A percentile compares a stretch with the other conserved stretches of the same genome.
Conservation (phyloP, 2,329 filamentous ascomycete species). For the Diaporthe sp. region DNA sequence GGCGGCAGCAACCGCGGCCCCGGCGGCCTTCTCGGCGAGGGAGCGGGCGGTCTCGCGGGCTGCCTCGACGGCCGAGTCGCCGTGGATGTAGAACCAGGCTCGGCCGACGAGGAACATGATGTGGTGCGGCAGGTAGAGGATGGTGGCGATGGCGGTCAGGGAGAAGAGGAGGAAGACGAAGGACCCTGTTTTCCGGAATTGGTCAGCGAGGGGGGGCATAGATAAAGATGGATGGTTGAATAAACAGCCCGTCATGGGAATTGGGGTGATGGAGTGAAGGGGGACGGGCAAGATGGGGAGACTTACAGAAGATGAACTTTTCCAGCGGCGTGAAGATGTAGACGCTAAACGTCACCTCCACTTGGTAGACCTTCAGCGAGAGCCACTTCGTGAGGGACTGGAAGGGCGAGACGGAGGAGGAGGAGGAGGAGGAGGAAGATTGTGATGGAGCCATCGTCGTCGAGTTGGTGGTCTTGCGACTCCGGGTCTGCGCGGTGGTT, state of each 20-base stretch:
- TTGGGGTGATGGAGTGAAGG: background rate
- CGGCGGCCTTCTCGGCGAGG: conserved; percentile 40
- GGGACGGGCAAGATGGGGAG: background rate
- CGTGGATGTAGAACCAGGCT: conserved; percentile 94
- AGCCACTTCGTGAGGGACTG: conserved; percentile 82
- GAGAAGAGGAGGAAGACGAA: conserved; percentile 90
- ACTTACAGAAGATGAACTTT: conserved; percentile 96
- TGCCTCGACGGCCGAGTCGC: conserved; percentile 71
- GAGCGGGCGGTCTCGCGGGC: conserved; percentile 55
- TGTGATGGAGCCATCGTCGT: conserved; percentile 47
- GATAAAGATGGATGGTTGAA: background rate
- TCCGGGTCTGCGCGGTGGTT: background rate
- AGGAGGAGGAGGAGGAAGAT: conserved; percentile 41
- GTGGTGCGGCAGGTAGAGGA: conserved; percentile 94
- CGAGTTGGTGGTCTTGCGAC: background rate
- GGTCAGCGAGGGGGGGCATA: background rate
- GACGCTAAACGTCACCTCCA: conserved; percentile 94
- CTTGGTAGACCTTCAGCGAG: conserved; percentile 95
- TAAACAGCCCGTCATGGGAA: background rate
- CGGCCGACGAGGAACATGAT: conserved; percentile 83
- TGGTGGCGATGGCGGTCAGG: conserved; percentile 85
- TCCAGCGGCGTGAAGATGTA: conserved; percentile 98
- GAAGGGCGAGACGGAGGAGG: conserved; percentile 39
- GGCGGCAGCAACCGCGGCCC: background rate
- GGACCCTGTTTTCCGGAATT: conserved; percentile 69